Conservation (phyloP, 2,329 filamentous ascomycete species). For the Macroventuria anomochaeta region DNA sequence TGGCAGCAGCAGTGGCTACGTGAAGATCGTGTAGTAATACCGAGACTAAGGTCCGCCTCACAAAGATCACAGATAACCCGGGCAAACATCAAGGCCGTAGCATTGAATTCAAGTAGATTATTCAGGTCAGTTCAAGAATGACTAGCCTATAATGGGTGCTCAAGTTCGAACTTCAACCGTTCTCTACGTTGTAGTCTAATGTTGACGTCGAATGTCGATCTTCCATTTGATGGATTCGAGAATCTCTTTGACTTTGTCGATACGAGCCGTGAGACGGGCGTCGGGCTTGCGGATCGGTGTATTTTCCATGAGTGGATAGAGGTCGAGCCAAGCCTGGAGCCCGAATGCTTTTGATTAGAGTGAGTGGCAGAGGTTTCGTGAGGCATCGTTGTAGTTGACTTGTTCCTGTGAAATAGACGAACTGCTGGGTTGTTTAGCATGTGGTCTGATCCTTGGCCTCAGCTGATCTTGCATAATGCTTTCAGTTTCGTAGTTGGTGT, state of each 20-base stretch:
- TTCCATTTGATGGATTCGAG: not conserved
- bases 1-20: no score
- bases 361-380: not conserved
- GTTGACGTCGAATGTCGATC: constrained; percentile 1
- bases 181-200: no score
- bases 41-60: no score
- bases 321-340: not conserved
- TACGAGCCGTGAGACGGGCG: not conserved
- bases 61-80: no score
- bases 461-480: not conserved
- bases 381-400: not conserved
- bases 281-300: not conserved
- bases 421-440: not conserved
- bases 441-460: not conserved
- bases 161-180: no score
- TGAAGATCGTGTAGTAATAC: no score
- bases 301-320: not conserved
- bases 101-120: no score
- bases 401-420: not conserved
- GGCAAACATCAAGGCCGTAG: no score
- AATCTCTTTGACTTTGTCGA: not conserved
- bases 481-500: not conserved
- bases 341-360: not conserved
- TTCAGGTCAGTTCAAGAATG: no score
- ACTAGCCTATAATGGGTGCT: no score